phyloP scores from a whole-genome alignment of 2,329 filamentous ascomycete species.

The Capronia americana region DNA sequence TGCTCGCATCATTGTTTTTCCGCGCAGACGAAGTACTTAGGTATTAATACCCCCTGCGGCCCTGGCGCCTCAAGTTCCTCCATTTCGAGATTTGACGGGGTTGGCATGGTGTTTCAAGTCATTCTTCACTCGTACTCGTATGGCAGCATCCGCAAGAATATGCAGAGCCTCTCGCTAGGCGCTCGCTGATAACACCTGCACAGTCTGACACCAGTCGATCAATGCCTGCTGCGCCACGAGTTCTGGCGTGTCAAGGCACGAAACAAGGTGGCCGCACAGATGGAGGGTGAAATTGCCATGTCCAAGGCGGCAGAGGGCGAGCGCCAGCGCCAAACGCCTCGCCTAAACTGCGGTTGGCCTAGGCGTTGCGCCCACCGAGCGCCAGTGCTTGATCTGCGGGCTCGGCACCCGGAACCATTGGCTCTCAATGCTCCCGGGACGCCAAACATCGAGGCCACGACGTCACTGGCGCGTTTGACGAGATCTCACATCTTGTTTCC shows the following conservation, averaged over 20 bases:
- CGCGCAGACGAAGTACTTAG: not conserved
- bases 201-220: not conserved
- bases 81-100: not conserved
- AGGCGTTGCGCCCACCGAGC: constrained; percentile 8
- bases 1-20: not conserved
- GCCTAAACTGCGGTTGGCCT: constrained; percentile 13
- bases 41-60: not conserved
- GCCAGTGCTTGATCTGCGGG: constrained; percentile 14
- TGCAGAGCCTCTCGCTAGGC: too few relatives aligned
- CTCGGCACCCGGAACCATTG: constrained; percentile 7
- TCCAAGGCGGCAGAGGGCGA: not conserved
- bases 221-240: not conserved
- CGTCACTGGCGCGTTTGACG: constrained; percentile 16
- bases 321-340: constrained; percentile 3
- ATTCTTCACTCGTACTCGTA: not conserved
- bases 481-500: constrained; percentile 7
- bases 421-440: not conserved
- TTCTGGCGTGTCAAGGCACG: not conserved
- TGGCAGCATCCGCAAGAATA: too few relatives aligned
- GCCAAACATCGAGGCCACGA: not conserved
- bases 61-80: not conserved
- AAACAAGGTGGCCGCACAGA: not conserved
- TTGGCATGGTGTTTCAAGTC: not conserved
- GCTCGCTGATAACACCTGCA: too few relatives aligned
- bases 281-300: constrained; percentile 13